Base-by-base conservation (phyloP, 2,329 filamentous ascomycete species). In the Trichoderma harzianum region DNA sequence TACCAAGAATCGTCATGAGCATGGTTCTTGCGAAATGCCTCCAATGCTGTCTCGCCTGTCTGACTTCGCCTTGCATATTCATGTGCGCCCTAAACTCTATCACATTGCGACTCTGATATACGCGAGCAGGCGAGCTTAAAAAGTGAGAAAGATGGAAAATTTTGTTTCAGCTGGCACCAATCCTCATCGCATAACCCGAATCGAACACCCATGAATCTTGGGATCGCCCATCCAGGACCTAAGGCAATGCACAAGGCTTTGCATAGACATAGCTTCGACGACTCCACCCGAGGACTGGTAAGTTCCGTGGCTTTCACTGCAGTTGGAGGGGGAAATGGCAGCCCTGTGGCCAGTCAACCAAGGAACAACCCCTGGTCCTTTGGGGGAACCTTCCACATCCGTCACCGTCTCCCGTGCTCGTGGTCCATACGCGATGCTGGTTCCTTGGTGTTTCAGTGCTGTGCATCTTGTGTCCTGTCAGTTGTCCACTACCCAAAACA, bases 331-430 rank as follows among this genome's bases (percentile, higher is more conserved):
- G n/a, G 8, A n/a, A 55, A 51, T 53, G 26, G 43, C 30, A 70
- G 68, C 68, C 68, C 60, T 70, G 68, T 63, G 43, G 58, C 60
- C 58, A 30, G 60, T 55, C 68, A 53, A 58, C 16, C 28, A 63
- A 18, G 68, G 26, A 47, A 64, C 18, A 16, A 36, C 51, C 36
- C 61, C 69, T 58, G 51, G 62, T 7, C 34, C 18, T 16, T 24
- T 72, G 43, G 57, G 32, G 28, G 43, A 66, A 72, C 70, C 70
- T 72, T 67, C 70, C 64, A 16, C 32, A 72, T 72, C 70, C 64
- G 70, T 72, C 58, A 47, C 34, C 55, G 21, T 68, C 62, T 68
- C 57, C 70, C 70, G 68, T 36, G 60, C 30, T 26, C 21, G 30
- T 28, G 43, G 39, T 32, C 61, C 57, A 60, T 28, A 30, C 28